Evolutionary conservation across 352 stramenopile species (phyloP).

Genomic region (Phytophthora podocarpi): DNA sequence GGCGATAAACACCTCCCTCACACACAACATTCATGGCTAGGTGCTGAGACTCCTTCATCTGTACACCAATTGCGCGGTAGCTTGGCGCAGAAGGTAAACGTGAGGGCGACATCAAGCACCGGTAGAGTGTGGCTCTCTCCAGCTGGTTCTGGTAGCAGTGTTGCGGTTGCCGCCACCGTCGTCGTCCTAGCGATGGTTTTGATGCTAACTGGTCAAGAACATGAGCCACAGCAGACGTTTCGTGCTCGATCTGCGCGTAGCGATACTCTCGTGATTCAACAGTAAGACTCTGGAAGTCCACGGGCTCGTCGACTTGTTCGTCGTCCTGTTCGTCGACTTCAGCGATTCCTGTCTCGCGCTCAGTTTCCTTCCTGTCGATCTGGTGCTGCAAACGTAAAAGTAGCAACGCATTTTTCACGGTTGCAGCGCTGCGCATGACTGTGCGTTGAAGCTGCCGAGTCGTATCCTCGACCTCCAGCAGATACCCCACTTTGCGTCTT

Average conservation of each 20-base stretch:
- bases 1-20: slow-evolving; percentile 64
- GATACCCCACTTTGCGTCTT: slow-evolving; percentile 70
- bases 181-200: slow-evolving; percentile 6
- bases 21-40: slow-evolving; percentile 65
- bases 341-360: slow-evolving; percentile 19
- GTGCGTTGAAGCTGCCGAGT: slow-evolving; percentile 23
- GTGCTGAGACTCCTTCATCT: slow-evolving; percentile 54
- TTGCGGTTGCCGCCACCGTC: slow-evolving; percentile 23
- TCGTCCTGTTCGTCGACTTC: slow-evolving; percentile 25
- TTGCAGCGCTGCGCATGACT: slow-evolving; percentile 63
- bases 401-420: slow-evolving; percentile 65
- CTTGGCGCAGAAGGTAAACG: slow-evolving; percentile 44
- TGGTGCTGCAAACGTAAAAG: slow-evolving; percentile 42
- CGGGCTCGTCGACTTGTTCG: slow-evolving; percentile 1
- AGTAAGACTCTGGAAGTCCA: slow-evolving; percentile 53
- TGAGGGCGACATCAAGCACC: slow-evolving; percentile 62
- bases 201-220: slow-evolving; percentile 48
- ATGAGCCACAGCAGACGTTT: slow-evolving; percentile 52
- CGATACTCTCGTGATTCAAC: slow-evolving; percentile 71
- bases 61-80: slow-evolving; percentile 64
- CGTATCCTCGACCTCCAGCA: slow-evolving; percentile 57
- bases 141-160: slow-evolving; percentile 38
- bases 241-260: slow-evolving; percentile 67
- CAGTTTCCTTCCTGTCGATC: slow-evolving; percentile 30
- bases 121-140: slow-evolving; percentile 57